phyloP scores from a whole-genome alignment of 495 filamentous ascomycete species.

The Paragyromitra xinjiangensis region DNA sequence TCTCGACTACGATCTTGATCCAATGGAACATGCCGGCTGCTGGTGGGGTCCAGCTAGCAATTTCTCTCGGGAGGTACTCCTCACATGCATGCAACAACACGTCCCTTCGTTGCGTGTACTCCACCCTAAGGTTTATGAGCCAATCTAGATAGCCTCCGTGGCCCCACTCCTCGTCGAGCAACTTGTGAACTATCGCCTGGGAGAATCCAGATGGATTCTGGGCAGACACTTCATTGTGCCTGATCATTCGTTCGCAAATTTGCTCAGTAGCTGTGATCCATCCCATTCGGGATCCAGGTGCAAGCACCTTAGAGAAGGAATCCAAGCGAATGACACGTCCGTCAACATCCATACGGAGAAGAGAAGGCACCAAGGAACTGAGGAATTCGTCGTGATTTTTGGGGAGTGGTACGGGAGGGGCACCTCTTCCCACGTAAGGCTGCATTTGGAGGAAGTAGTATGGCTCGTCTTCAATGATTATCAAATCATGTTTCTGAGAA shows the following conservation, averaged over 20 bases:
- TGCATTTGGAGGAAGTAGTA: conserved; percentile 98
- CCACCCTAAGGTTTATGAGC: conserved; percentile 82
- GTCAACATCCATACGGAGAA: conserved; percentile 72
- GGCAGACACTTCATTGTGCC: conserved; percentile 77
- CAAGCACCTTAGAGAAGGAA: conserved; percentile 83
- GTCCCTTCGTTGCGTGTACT: conserved; percentile 82
- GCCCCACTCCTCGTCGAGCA: conserved; percentile 93
- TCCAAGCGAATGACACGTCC: conserved; percentile 77
- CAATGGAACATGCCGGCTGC: conserved; percentile 98
- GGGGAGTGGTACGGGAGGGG: conserved; percentile 59
- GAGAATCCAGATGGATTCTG: conserved; percentile 86
- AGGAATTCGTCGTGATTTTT: conserved; percentile 62
- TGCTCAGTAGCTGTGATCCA: conserved; percentile 86
- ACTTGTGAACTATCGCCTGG: conserved; percentile 83
- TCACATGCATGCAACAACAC: conserved; percentile 84
- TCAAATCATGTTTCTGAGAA: conserved; percentile 81
- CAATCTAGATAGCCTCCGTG: conserved; percentile 90
- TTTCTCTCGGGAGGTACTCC: conserved; percentile 74
- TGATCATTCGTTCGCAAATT: conserved; percentile 78
- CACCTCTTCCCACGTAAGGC: conserved; percentile 70
- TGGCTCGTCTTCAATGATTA: conserved; percentile 95
- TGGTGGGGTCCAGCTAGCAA: conserved; percentile 84
- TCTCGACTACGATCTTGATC: conserved; percentile 78
- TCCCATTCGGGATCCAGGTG: conserved; percentile 77
- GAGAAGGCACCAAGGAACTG: conserved; percentile 65